Evolutionary conservation across 2,329 filamentous ascomycete species (phyloP), one percentile per base, ranked within the genome.

Genomic region (Xylaria hypoxylon): DNA sequence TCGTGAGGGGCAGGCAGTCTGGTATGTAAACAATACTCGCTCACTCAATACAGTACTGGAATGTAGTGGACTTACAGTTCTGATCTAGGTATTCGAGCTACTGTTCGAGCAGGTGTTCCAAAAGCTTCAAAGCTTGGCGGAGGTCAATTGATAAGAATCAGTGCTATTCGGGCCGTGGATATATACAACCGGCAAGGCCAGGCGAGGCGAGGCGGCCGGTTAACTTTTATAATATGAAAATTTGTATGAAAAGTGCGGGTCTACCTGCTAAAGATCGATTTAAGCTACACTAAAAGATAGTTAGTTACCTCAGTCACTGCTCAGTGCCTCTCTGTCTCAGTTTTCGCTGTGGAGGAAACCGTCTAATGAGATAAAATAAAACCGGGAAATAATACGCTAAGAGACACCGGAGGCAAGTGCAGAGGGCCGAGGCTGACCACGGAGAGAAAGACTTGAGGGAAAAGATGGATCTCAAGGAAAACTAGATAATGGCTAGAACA

Each of bases 21-120:
- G 59, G 40, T 19, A 48, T 52, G 38, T 31, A 44, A 45, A 52
- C 19, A 51, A 44, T 38, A 11, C 13, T 15, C 15, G 10, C 28
- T 31, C n/a, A n/a, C n/a, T n/a, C n/a, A 31, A 8, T 28, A 24
- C 31, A 38, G 48, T 8, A 19, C 5, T 51, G 28, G 62, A 65
- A 65, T 65, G 57, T 31, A 44, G 11, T 13, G 3, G 35, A 59
- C 62, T 61, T 59, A 51, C 57, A 42, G 17, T 50, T 35, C n/a
- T 31, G 35, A 42, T 42, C 19, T 11, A 28, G 6, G 35, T 28
- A 17, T 42, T 55, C 35, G 52, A 55, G 15, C 52, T 28, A 10
- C n/a, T 22, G 5, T 2, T 19, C 26, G 52, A 55, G 15, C 52
- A 42, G 19, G 31, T 22, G 5, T 2, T 19, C 26, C n/a, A n/a